phyloP scores from a whole-genome alignment of 148 eudicot genomes.

The Gaultheria prostrata region DNA sequence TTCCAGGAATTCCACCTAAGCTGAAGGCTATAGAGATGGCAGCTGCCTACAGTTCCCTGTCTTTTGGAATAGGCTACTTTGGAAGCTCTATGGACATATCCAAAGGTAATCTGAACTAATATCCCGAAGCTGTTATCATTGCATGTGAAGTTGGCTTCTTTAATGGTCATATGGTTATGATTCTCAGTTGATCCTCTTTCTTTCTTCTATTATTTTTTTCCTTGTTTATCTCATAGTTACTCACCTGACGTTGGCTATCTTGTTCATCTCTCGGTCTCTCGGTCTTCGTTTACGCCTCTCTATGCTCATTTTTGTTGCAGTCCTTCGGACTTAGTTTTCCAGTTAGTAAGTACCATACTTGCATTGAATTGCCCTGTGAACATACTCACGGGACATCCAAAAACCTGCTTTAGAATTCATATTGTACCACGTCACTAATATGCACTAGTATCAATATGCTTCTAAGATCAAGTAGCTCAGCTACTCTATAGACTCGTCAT shows the following conservation, averaged over 20 bases:
- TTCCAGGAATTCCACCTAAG: no score
- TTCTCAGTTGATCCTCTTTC: neutral
- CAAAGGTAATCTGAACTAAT: constrained; percentile 41
- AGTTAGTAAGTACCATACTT: neutral
- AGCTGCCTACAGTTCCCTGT: constrained; percentile 76
- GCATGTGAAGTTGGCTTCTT: neutral
- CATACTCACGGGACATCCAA: neutral
- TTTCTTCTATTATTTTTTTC: neutral
- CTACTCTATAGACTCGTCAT: neutral
- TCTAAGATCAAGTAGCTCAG: neutral
- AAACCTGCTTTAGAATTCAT: no score
- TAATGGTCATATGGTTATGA: no score
- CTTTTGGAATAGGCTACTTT: constrained; percentile 87
- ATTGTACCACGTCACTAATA: neutral
- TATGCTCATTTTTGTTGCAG: neutral
- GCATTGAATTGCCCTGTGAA: neutral
- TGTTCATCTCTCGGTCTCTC: neutral
- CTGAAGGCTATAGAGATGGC: constrained; percentile 74
- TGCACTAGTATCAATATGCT: neutral
- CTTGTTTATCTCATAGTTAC: neutral
- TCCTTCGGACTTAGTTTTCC: neutral
- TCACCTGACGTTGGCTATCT: neutral
- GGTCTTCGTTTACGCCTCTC: neutral
- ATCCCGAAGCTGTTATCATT: neutral
- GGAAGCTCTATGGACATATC: constrained; percentile 82